Evolutionary conservation across 352 stramenopile species (phyloP).

Genomic region (Phytophthora foliorum): DNA sequence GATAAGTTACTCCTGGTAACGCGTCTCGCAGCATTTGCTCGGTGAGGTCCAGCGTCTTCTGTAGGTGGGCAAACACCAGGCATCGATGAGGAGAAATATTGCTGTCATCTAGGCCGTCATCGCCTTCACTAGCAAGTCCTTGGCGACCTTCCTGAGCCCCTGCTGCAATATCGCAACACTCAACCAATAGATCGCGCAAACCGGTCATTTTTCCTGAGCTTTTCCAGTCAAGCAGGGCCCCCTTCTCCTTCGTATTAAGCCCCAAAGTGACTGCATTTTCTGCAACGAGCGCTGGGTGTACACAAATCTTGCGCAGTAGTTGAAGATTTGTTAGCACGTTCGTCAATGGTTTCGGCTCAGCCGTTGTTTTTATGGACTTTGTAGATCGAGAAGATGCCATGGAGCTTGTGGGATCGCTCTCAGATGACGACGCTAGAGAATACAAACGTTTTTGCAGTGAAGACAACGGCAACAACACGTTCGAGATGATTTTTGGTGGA

Average conservation of each 20-base stretch:
- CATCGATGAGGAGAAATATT: conserved; percentile 85
- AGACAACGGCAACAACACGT: conserved; percentile 93
- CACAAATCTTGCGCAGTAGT: conserved; percentile 94
- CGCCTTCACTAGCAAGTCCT: not conserved
- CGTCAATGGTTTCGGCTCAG: conserved; percentile 21
- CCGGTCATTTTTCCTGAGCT: conserved; percentile 93
- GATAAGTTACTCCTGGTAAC: conserved; percentile 80
- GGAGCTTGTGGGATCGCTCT: conserved; percentile 17
- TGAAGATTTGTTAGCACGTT: conserved; percentile 75
- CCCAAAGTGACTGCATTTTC: conserved; percentile 29
- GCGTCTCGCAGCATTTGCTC: conserved; percentile 87
- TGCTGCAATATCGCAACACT: conserved; percentile 62
- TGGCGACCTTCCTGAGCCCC: conserved; percentile 28
- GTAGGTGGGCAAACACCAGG: conserved; percentile 97
- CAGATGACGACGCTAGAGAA: conserved; percentile 38
- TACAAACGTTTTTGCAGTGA: conserved; percentile 92
- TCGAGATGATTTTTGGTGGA: conserved; percentile 97
- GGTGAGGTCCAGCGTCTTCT: conserved; percentile 94
- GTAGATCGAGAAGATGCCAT: conserved; percentile 1
- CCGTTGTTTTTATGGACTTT: not conserved
- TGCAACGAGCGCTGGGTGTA: conserved; percentile 93
- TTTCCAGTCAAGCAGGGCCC: conserved; percentile 58
- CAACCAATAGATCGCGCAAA: conserved; percentile 80
- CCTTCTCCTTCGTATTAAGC: conserved; percentile 43
- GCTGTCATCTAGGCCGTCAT: conserved; percentile 25